Evolutionary conservation across 164 flowering plant species (phyloP).

Genomic region (Kingdonia uniflora): DNA sequence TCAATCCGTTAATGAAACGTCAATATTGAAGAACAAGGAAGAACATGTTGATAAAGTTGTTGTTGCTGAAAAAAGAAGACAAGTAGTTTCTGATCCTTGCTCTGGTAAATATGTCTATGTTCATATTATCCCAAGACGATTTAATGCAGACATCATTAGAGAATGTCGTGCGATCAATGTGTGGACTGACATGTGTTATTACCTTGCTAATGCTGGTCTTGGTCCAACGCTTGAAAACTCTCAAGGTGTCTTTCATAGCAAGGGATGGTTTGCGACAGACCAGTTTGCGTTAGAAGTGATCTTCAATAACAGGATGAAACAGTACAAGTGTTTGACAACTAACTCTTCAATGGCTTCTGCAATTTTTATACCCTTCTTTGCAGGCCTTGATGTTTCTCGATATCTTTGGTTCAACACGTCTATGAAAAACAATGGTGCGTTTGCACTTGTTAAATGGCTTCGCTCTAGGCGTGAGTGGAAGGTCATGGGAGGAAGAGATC

Average conservation of each 20-base stretch:
- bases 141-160: constrained; percentile 46
- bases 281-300: constrained; percentile 62
- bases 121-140: constrained; percentile 37
- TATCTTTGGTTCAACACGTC: constrained; percentile 35
- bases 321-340: constrained; percentile 50
- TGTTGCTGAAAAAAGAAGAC: neutral
- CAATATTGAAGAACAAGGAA: neutral
- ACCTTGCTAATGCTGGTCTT: constrained; percentile 36
- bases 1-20: neutral
- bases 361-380: constrained; percentile 57
- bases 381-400: constrained; percentile 52
- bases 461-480: constrained; percentile 45
- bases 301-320: constrained; percentile 62
- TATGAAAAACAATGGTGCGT: constrained; percentile 29
- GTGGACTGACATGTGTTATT: constrained; percentile 60
- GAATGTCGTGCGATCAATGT: constrained; percentile 32
- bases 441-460: constrained; percentile 39
- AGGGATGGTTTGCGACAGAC: constrained; percentile 59
- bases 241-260: constrained; percentile 27
- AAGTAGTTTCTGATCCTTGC: constrained; percentile 25
- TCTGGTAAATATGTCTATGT: constrained; percentile 47
- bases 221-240: constrained; percentile 36
- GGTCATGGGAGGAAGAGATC: constrained; percentile 47
- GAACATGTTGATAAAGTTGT: neutral
- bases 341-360: constrained; percentile 57